Percentiles rank a stretch among this genome's conserved stretches.
Evolutionary conservation across 148 eudicot genomes (phyloP).

Genomic region (Oxyria digyna): DNA sequence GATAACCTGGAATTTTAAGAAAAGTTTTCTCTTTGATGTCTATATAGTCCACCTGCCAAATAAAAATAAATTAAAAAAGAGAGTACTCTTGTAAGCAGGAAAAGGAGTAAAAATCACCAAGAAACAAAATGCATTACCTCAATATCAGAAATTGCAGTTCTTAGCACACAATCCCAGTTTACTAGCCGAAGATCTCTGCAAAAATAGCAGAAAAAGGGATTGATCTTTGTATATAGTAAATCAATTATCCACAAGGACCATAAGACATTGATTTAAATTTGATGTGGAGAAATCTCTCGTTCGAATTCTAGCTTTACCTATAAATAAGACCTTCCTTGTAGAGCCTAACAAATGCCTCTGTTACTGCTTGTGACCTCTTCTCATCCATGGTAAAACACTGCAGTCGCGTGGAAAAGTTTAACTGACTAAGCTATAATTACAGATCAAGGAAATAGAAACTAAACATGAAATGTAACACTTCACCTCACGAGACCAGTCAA

Average conservation of each 20-base stretch:
- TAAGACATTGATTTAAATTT: neutral
- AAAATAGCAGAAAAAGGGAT: slow-evolving; percentile 1
- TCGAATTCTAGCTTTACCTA: slow-evolving; percentile 31
- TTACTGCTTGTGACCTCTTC: slow-evolving; percentile 74
- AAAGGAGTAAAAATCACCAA: neutral
- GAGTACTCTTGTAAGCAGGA: slow-evolving; percentile 12
- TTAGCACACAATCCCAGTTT: slow-evolving; percentile 90
- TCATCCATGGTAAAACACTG: slow-evolving; percentile 99
- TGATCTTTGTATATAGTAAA: neutral
- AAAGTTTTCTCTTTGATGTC: slow-evolving; percentile 70
- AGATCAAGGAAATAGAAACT: neutral
- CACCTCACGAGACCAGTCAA: slow-evolving; percentile 99
- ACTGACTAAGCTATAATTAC: neutral
- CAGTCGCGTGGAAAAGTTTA: neutral
- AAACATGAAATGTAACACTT: neutral
- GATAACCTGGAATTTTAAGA: slow-evolving; percentile 74
- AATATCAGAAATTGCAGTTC: slow-evolving; percentile 91
- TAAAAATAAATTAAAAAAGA: slow-evolving; percentile 10
- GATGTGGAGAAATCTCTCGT: neutral
- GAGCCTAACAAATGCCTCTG: slow-evolving; percentile 89
- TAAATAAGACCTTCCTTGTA: slow-evolving; percentile 78
- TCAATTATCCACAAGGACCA: neutral
- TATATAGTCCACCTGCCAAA: slow-evolving; percentile 59
- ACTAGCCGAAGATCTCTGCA: slow-evolving; percentile 71
- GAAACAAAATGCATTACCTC: slow-evolving; percentile 37